Base-by-base conservation (phyloP, 352 stramenopile genomes). In the Peronospora farinosa region DNA sequence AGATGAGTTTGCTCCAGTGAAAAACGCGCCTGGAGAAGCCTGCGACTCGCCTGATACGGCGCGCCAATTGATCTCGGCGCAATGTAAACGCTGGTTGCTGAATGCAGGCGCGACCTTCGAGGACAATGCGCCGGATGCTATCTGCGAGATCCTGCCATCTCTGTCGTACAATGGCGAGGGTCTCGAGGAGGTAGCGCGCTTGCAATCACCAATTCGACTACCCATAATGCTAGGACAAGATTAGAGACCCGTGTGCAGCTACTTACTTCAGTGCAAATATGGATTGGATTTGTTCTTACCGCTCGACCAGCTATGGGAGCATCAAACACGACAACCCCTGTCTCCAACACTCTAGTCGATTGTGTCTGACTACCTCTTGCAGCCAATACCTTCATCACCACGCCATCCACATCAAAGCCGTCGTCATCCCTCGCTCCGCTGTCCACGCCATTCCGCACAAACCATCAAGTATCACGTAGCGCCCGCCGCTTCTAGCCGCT, bases 1-100 rank as follows among this genome's bases (percentile, higher is more conserved):
- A 31, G 78, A 96, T 27, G 92, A 98, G 56, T 96, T 97, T 60
- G 68, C 79, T 36, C 79, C 86, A 13, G 84, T 97, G 0, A 97
- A 97, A 63, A 96, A 97, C 65, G 78, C 82, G 2, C 74, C 83
- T 33, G 86, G 80, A 7, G 55, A 49, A 12, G 50, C 61, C 5
- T 78, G 56, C 0, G 85, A 96, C 65, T 96, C 85, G 0, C 82
- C 85, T 5, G 73, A 94, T 33, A 88, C 77, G 17, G 86, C 84
- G 6, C 61, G 84, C 12, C 57, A 70, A 42, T 60, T 92, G 49
- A 48, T 94, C 12, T 79, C 60, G 0, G 48, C 67, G 37, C 67
- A 91, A 46, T 72, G 65, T 30, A 75, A 77, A 50, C 57, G 69
- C 13, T 96, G 85, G 86, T 53, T 92, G 19, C 13, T 57, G 9